These are phyloP conservation scores for Boletus insuetus DNA, from an alignment of 768 basidiomycete species.

Conservation along the genomic window DNA sequence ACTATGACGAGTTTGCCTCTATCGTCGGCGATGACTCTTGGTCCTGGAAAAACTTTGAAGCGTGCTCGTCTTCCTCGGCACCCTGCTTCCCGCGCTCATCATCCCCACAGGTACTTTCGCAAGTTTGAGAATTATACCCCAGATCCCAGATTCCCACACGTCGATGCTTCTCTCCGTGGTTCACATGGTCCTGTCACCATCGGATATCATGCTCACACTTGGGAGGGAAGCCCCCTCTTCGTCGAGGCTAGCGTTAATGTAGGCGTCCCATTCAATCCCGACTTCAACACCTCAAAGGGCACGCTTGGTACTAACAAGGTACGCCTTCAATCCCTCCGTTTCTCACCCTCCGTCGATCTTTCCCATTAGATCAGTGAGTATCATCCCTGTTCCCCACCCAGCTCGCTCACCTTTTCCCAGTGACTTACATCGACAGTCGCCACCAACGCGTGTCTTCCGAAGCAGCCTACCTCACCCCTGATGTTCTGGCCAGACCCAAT, in stretches of 20 bases:
- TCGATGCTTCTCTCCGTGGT: slow-evolving; percentile 48
- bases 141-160: slow-evolving; percentile 46
- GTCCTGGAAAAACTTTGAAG: slow-evolving; percentile 50
- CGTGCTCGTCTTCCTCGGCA: slow-evolving; percentile 31
- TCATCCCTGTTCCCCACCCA: not conserved
- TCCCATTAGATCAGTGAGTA: slow-evolving; percentile 42
- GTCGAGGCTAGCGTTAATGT: slow-evolving; percentile 48
- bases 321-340: slow-evolving; percentile 13
- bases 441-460: slow-evolving; percentile 61
- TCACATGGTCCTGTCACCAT: slow-evolving; percentile 54
- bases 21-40: slow-evolving; percentile 55
- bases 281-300: slow-evolving; percentile 56
- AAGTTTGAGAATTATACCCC: slow-evolving; percentile 65
- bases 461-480: slow-evolving; percentile 61
- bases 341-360: not conserved
- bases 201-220: slow-evolving; percentile 52
- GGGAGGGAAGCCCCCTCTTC: slow-evolving; percentile 48
- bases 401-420: slow-evolving; percentile 34
- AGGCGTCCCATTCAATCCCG: slow-evolving; percentile 51
- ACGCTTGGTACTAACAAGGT: slow-evolving; percentile 63
- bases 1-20: slow-evolving; percentile 65
- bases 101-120: slow-evolving; percentile 52
- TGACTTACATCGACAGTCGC: slow-evolving; percentile 61
- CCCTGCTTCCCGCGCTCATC: not conserved
- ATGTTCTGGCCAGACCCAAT: slow-evolving; percentile 63